Evolutionary conservation across 306 rosid species (phyloP).

Genomic region (Dryas drummondii): DNA sequence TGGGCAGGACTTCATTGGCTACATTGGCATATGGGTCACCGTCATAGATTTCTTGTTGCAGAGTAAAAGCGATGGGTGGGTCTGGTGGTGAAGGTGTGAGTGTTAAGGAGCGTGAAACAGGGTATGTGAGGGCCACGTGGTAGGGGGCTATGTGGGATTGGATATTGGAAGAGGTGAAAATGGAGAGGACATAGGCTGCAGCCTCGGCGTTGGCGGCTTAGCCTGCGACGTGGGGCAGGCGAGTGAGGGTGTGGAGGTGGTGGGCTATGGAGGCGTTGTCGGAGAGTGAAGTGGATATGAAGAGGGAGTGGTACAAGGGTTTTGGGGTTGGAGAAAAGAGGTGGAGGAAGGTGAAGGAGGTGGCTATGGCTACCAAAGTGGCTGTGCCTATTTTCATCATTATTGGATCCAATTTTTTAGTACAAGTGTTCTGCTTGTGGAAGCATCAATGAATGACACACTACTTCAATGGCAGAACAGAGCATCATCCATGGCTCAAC

Average conservation of each 20-base stretch:
- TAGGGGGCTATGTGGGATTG: slow-evolving; percentile 50
- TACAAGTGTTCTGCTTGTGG: too few relatives aligned
- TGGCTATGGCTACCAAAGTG: slow-evolving; percentile 36
- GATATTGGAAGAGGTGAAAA: slow-evolving; percentile 40
- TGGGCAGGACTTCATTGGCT: slow-evolving; percentile 43
- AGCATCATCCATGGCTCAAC: too few relatives aligned
- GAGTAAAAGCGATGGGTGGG: slow-evolving; percentile 33
- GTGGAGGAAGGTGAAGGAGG: slow-evolving; percentile 36
- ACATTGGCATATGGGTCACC: slow-evolving; percentile 59
- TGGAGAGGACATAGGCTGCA: slow-evolving; percentile 48
- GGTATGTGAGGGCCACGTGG: slow-evolving; percentile 47
- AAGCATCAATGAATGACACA: too few relatives aligned
- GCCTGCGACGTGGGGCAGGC: slow-evolving; percentile 62
- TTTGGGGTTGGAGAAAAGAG: slow-evolving; percentile 36
- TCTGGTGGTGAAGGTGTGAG: slow-evolving; percentile 36
- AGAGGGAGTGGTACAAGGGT: slow-evolving; percentile 59
- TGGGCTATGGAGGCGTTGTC: slow-evolving; percentile 48
- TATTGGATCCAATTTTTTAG: neutral
- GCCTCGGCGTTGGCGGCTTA: slow-evolving; percentile 64
- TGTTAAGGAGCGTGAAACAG: slow-evolving; percentile 44
- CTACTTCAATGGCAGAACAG: too few relatives aligned
- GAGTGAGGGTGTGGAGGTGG: slow-evolving; percentile 55
- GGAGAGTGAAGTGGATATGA: slow-evolving; percentile 44
- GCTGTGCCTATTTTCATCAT: slow-evolving; percentile 33
- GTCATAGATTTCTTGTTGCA: slow-evolving; percentile 42